These are phyloP conservation scores for Ustilago trichophora DNA, from an alignment of 1,284 basidiomycete genomes.

Conservation along the genomic window DNA sequence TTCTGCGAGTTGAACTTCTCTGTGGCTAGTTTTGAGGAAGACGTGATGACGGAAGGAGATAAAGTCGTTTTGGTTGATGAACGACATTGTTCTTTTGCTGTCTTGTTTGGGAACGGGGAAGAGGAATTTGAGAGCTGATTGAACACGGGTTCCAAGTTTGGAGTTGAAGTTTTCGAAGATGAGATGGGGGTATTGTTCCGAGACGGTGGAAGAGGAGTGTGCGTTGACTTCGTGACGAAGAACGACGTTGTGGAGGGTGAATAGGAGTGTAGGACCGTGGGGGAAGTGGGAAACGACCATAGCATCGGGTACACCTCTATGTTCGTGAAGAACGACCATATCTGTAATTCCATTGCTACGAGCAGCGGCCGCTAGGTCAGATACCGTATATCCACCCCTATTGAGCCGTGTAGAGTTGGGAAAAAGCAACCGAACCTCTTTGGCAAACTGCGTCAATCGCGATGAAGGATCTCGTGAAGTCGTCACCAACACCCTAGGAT, in stretches of 20 bases:
- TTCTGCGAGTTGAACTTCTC: constrained; percentile 92
- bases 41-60: constrained; percentile 98
- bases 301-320: constrained; percentile 94
- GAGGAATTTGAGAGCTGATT: constrained; percentile 84
- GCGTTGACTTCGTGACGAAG: constrained; percentile 86
- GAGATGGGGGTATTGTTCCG: constrained; percentile 97
- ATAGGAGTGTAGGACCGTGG: constrained; percentile 94
- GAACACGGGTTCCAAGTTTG: constrained; percentile 82
- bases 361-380: constrained; percentile 94
- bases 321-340: constrained; percentile 92
- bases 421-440: constrained; percentile 98
- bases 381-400: constrained; percentile 94
- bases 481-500: constrained; percentile 95
- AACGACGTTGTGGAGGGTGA: constrained; percentile 91
- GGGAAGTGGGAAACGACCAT: constrained; percentile 98
- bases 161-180: constrained; percentile 95
- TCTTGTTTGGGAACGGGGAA: constrained; percentile 99
- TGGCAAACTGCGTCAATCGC: constrained; percentile 91
- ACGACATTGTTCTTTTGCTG: constrained; percentile 95
- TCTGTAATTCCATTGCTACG: constrained; percentile 96
- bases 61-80: constrained; percentile 93
- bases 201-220: constrained; percentile 83
- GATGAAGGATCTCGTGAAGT: constrained; percentile 96
- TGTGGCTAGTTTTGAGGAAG: constrained; percentile 88
- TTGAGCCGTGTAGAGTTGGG: constrained; percentile 96